A percentile compares a stretch with the other conserved stretches of the same genome.
These are phyloP conservation scores for Mucor velutinosus DNA, from an alignment of 371 early-diverging fungal species.

Conservation along the genomic window DNA sequence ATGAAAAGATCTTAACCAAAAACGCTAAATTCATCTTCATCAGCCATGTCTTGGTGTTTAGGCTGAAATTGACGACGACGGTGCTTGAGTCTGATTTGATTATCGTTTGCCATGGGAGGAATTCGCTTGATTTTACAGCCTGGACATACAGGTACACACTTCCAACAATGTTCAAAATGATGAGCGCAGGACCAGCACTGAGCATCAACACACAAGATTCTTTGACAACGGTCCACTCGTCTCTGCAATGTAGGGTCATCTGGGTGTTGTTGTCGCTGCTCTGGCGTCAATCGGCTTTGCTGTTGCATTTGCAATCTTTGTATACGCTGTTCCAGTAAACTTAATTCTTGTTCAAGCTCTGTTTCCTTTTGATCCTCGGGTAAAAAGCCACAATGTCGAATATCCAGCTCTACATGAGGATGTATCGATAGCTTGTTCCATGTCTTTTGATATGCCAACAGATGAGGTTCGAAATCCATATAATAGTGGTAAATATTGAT, in stretches of 20 bases:
- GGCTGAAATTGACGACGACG: background rate
- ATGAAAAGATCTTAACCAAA: conserved; percentile 15
- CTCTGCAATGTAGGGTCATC: background rate
- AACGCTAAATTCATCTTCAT: conserved; percentile 34
- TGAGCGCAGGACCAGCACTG: conserved; percentile 38
- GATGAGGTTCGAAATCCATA: conserved; percentile 37
- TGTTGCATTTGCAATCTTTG: conserved; percentile 8
- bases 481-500: conserved; percentile 40
- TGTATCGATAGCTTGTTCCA: conserved; percentile 34
- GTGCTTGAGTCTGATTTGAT: conserved; percentile 17
- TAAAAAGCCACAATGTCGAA: conserved; percentile 29
- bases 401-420: conserved; percentile 36
- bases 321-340: conserved; percentile 16
- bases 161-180: conserved; percentile 32
- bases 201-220: conserved; percentile 25
- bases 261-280: background rate
- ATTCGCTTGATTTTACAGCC: conserved; percentile 34
- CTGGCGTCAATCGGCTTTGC: background rate
- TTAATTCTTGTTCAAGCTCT: conserved; percentile 11
- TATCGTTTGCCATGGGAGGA: conserved; percentile 42
- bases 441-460: conserved; percentile 35
- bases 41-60: background rate
- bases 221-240: conserved; percentile 15
- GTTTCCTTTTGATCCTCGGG: conserved; percentile 18
- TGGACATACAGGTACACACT: conserved; percentile 31